Base-by-base conservation (phyloP, 2,329 filamentous ascomycete genomes). In the Fusarium hostae region DNA sequence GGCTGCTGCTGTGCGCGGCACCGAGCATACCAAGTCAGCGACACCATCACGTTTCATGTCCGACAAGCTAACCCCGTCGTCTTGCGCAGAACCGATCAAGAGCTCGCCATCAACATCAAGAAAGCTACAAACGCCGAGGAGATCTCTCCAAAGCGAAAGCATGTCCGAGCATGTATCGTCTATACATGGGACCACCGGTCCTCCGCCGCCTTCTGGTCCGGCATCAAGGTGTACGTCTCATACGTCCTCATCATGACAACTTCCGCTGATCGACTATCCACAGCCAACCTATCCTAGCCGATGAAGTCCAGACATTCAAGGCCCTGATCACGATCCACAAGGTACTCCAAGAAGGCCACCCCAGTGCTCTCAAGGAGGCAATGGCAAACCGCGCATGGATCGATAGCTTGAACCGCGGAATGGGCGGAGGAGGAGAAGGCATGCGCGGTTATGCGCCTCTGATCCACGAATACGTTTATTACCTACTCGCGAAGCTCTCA, bases 161-260 rank as follows among this genome's bases (percentile, higher is more conserved):
- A 99, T 92, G 96, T 99, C 64, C 93, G 96, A 79, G 94, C 93
- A 82, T 97, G 94, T 80, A 99, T 99, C 78, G 95, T 99, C 48
- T 98, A 98, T 82, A 98, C 95, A 65, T 99, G 96, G 96, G 96
- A 99, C 83, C 94, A 99, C 86, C 97, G 97, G 85, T 97, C 92
- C 73, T 97, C 95, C 44, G 88, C 90, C 80, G 94, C 95, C 79
- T 99, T 99, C 82, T 99, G 96, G 96, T 90, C 94, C 63, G 95
- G 95, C 80, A 97, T 99, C 88, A 99, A 99, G 90, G 95, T 98
- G 92, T 97, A 88, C 75, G 92, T 87, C 85, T 57, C 59, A 54
- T 44, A 55, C 20, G n/a, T 30, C 39, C 45, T 62, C 37, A 55
- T 51, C 45, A 52, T 63, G 48, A 44, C 60, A 54, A 43, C 60